Base-by-base conservation (phyloP, 2,329 filamentous ascomycete genomes). In the Ophiostoma piceae region DNA sequence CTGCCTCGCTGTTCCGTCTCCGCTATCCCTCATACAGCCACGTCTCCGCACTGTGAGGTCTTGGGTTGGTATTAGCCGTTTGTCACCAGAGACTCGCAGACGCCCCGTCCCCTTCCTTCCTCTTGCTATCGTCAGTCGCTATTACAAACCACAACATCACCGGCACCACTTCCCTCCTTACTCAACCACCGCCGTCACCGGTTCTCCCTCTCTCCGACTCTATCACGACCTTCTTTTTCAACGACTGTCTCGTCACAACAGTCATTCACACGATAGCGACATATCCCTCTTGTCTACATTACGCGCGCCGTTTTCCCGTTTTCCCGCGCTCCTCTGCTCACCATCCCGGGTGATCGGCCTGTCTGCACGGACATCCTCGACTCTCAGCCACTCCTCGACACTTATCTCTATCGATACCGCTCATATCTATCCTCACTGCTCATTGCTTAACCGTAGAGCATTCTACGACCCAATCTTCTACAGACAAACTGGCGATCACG, bases 401-500 rank as follows among this genome's bases (percentile, higher is more conserved):
- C 22, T 35, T 35, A 6, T 8, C 19, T 57, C 9, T 57, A 22
- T 26, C 51, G n/a, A 26, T 14, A 57, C 51, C 22, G 22, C 22
- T 11, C 51, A 8, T 14, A 26, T 57, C 19, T 41, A 47, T n/a
- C 41, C 41, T 43, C 4, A 14, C 22, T 29, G 26, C 47, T 37
- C 4, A 35, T 35, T 35, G 35, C 35, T 35, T 35, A 5, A 2
- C 35, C 35, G 35, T 35, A 35, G 35, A 35, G 35, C 35, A 35
- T 8, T 26, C 8, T 32, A 29, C 39, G 37, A 11, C 14, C 62
- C 4, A 32, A 7, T 12, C n/a, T 41, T 47, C 41, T 32, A 43
- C 51, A 57, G 69, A 67, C 68, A 73, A 69, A 35, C 71, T 71
- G 71, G 69, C 71, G 68, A 71, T 70, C 72, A 70, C 73, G 73